A percentile compares a stretch with the other conserved stretches of the same genome.
Evolutionary conservation across 2,329 filamentous ascomycete genomes (phyloP).

Genomic region (Penicillium psychrosexuale): DNA sequence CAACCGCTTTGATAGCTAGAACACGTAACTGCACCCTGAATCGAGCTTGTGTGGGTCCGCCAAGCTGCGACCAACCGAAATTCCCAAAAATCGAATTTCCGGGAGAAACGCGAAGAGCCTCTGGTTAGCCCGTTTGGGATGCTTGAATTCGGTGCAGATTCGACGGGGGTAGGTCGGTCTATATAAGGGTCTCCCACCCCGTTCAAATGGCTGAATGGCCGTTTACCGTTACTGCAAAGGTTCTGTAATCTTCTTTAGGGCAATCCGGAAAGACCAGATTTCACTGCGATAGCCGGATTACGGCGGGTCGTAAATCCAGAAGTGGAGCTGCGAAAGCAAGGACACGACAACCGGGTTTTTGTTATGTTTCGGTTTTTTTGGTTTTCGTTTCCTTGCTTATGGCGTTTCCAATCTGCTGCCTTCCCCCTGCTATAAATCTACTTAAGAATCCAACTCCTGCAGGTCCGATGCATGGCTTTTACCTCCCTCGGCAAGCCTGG

Average conservation of each 20-base stretch:
- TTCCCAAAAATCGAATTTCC: constrained; percentile 16
- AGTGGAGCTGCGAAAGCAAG: constrained; percentile 23
- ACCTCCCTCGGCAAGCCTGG: constrained; percentile 1
- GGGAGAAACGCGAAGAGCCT: constrained; percentile 17
- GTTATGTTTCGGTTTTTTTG: not conserved
- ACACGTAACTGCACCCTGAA: constrained; percentile 8
- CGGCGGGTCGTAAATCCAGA: constrained; percentile 24
- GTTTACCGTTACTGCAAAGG: constrained; percentile 1
- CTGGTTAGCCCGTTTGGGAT: constrained; percentile 6
- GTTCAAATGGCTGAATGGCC: not conserved
- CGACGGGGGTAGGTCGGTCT: not conserved
- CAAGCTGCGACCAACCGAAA: constrained; percentile 25
- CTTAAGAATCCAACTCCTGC: not conserved
- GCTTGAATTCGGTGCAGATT: not conserved
- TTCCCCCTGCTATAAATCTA: not conserved
- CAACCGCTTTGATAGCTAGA: not conserved
- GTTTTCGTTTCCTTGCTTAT: not conserved
- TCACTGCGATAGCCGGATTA: constrained; percentile 16
- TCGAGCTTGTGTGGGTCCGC: constrained; percentile 29
- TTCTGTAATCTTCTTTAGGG: constrained; percentile 13
- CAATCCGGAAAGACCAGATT: constrained; percentile 14
- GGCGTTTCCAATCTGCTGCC: not conserved
- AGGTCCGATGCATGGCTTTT: constrained; percentile 1
- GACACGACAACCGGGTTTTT: constrained; percentile 9
- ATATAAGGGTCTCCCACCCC: constrained; percentile 5